These are phyloP conservation scores for Rhododendron williamsianum DNA, from an alignment of 148 eudicot genomes.

Conservation along the genomic window DNA sequence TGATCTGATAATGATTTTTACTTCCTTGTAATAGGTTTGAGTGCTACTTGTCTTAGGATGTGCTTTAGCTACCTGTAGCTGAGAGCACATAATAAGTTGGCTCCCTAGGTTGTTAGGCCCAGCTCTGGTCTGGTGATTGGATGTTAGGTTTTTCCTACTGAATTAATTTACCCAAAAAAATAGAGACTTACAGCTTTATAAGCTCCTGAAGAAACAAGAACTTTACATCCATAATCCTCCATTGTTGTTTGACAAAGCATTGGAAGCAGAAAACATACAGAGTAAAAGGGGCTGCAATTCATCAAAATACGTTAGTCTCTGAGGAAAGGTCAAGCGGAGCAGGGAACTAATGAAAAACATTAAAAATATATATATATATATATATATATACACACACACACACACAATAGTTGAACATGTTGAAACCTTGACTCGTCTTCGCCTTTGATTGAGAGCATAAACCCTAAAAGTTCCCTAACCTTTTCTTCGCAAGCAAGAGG, in stretches of 20 bases:
- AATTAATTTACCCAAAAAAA: neutral
- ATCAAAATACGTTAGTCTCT: slow-evolving; percentile 6
- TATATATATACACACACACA: no score
- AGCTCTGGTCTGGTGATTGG: neutral
- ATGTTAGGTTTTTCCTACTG: neutral
- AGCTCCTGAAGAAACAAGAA: slow-evolving; percentile 62
- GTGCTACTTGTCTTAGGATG: neutral
- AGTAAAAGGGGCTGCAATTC: slow-evolving; percentile 58
- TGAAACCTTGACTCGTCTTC: slow-evolving; percentile 69
- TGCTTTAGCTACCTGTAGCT: neutral
- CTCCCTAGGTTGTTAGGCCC: neutral
- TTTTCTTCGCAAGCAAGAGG: slow-evolving; percentile 65
- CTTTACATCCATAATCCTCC: slow-evolving; percentile 53
- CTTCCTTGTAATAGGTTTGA: neutral
- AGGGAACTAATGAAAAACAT: neutral
- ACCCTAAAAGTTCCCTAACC: slow-evolving; percentile 63
- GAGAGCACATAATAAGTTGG: neutral
- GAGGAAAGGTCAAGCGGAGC: neutral
- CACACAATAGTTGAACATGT: neutral
- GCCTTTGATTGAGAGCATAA: slow-evolving; percentile 76
- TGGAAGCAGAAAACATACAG: slow-evolving; percentile 81
- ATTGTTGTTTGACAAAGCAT: slow-evolving; percentile 84
- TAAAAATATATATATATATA: neutral
- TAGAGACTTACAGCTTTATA: slow-evolving; percentile 59
- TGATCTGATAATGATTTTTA: neutral